Evolutionary conservation across 2,329 filamentous ascomycete genomes (phyloP), one percentile per base, ranked within the genome.

Genomic region (Ascochyta clinopodiicola): DNA sequence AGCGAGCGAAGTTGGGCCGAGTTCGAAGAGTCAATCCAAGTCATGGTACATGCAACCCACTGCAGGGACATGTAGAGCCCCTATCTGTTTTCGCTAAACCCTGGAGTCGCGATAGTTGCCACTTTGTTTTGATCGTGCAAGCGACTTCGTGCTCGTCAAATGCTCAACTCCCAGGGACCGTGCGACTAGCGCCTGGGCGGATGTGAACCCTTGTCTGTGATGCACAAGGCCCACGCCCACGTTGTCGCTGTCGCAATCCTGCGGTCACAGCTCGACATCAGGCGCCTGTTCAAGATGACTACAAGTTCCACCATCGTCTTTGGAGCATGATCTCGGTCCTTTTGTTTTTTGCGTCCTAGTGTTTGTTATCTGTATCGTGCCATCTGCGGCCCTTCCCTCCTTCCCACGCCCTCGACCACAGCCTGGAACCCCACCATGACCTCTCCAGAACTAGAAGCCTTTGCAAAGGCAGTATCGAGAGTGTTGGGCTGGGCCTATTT

Each of bases 401-500:
- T 49, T 44, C 37, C 54, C 29, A 44, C 25, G 43, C 48, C 56
- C 54, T 40, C 43, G 44, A 37, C 29, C 42, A 22, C 44, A 50
- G 13, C 36, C 22, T 4, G 38, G 15, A 40, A 58, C 45, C 37
- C 35, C 50, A 35, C 50, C 44, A 68, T 64, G 64, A 52, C 60
- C 6, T 63, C 64, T 13, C 52, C 62, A 10, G 69, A 69, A 45
- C 38, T 67, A 25, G 62, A 70, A 15, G 55, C 65, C 32, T 72
- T 75, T 51, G 70, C 72, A 13, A 65, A 61, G 44, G 72, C 69
- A 3, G 50, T 72, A 36, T 76, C 73, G 13, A 61, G 73, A 19
- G 57, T 77, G 3, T 40, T 77, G 13, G 74, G 74, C 10, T 76
- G 73, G 73, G 47, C 61, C 6, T 76, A 76, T 55, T 73, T 77